Evolutionary conservation across 306 rosid genomes (phyloP), one percentile per base, ranked within the genome.

Genomic region (Quercus aquifolioides): DNA sequence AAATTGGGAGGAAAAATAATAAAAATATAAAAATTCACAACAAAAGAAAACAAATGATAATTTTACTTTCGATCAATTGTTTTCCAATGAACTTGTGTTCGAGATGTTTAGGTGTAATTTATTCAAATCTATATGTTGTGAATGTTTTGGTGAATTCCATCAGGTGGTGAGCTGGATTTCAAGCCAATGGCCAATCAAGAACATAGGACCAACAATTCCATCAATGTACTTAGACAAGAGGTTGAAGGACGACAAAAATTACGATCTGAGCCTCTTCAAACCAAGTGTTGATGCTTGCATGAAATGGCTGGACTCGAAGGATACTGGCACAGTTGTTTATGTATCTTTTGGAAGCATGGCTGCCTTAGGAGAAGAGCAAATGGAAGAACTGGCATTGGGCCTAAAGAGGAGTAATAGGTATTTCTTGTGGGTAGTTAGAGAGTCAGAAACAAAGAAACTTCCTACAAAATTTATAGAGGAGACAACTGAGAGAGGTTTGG

Each of bases 371-470:
- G 83, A 79, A 71, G 74, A 79, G 72, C 83, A 79, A 41, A 55
- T 79, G 73, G 76, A 73, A 54, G 63, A 79, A 21, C 1, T 79
- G 3, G 78, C 78, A 31, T 11, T 21, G 54, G 83, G 65, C 3
- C 28, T 79, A 3, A 73, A 71, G 18, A 55, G 33, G n/a, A 30
- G 74, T 20, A 43, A 26, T n/a, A 49, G 54, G 23, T 33, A 35
- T 51, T 79, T 79, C 77, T 11, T 79, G 55, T 71, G 77, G 77
- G 83, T 79, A 2, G 78, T 79, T 9, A 73, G 83, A 35, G 74
- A 73, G 11, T 58, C 74, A 0, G 83, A 79, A 62, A 54, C 18
- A 10, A 25, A 31, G 5, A 79, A 79, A 38, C 78, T 79, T 20
- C 83, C 83, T 25, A 65, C 5, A 3, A 62, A 73, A 2, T 79